A percentile compares a stretch with the other conserved stretches of the same genome.
These are phyloP conservation scores for Eurotiales sp. DNA, from an alignment of 2,329 filamentous ascomycete genomes.

Conservation along the genomic window DNA sequence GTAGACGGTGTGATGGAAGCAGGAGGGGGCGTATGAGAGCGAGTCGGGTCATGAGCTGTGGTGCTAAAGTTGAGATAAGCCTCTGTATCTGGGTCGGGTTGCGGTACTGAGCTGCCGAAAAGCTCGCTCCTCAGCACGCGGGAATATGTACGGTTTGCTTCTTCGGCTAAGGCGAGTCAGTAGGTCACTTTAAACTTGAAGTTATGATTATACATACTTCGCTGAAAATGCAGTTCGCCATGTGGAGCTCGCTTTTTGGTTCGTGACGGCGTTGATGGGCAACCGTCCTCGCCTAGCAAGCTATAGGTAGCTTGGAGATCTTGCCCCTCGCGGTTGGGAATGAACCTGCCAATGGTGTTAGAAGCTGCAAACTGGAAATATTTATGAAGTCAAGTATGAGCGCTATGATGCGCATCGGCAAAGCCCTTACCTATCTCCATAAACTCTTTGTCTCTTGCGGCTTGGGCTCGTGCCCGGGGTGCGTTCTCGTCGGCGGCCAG, in stretches of 20 bases:
- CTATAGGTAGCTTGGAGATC: conserved; percentile 92
- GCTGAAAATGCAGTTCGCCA: conserved; percentile 90
- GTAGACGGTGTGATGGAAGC: conserved; percentile 82
- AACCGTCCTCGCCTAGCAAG: conserved; percentile 85
- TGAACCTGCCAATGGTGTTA: conserved; percentile 62
- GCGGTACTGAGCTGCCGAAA: conserved; percentile 86
- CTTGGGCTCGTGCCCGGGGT: conserved; percentile 65
- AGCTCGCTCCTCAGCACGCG: conserved; percentile 83
- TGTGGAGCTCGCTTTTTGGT: conserved; percentile 80
- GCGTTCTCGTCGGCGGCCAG: conserved; percentile 55
- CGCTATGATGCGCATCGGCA: too few species aligned
- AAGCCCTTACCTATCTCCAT: conserved; percentile 62
- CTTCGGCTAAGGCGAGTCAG: conserved; percentile 60
- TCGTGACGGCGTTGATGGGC: conserved; percentile 83
- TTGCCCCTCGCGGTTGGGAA: conserved; percentile 87
- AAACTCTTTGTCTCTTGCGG: conserved; percentile 64
- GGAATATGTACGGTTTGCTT: conserved; percentile 92
- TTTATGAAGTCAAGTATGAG: conserved; percentile 6
- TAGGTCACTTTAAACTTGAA: too few species aligned
- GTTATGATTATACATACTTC: conserved; percentile 56
- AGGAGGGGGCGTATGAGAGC: conserved; percentile 75
- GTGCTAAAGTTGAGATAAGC: conserved; percentile 44
- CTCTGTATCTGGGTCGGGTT: conserved; percentile 65
- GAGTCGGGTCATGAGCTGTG: conserved; percentile 60
- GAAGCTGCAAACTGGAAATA: background rate